Evolutionary conservation across 179 eudicot genomes (phyloP), one percentile per base, ranked within the genome.

Genomic region (Vitellaria paradoxa): DNA sequence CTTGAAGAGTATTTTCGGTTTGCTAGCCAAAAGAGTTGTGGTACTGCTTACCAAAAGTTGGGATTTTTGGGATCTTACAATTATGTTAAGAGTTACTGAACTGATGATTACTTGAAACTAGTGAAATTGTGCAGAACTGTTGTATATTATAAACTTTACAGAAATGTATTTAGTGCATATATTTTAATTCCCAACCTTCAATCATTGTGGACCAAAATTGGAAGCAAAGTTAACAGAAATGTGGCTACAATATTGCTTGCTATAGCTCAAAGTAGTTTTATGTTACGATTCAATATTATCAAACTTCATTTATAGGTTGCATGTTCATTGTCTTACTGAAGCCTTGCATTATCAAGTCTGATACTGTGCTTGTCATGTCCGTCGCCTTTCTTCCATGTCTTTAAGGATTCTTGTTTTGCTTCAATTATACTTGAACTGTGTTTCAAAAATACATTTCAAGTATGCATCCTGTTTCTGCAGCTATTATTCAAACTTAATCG

Each of bases 401-500:
- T 8, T 0, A 1, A 24, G 6, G 14, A 55, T 55, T 49, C 12
- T 55, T 76, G 49, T 40, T 40, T 9, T 76, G 14, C 78, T 40
- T 14, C 15, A 52, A 24, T 61, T 37, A 7, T 45, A 9, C 67
- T 65, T 66, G 14, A 40, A 7, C 12, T 53, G 1, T 53, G 64
- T 75, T 23, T 65, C 20, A 75, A 42, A 42, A 42, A 42, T 42
- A 42, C 14, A 52, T 10, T 52, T 10, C 12, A 52, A 13, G 37
- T n/a, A 17, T 3, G 40, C 46, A 71, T 65, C 50, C 56, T 49
- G 42, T 75, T 23, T 45, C 82, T 85, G 85, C 91, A 96, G 99
- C 92, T 96, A 55, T 87, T 96, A 79, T 92, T 92, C 82, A 90
- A 92, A 88, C 82, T 96, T 78, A 87, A 86, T 81, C 99, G 99